phyloP scores from a whole-genome alignment of 495 filamentous ascomycete species.

The Hypoxylon trugodes region DNA sequence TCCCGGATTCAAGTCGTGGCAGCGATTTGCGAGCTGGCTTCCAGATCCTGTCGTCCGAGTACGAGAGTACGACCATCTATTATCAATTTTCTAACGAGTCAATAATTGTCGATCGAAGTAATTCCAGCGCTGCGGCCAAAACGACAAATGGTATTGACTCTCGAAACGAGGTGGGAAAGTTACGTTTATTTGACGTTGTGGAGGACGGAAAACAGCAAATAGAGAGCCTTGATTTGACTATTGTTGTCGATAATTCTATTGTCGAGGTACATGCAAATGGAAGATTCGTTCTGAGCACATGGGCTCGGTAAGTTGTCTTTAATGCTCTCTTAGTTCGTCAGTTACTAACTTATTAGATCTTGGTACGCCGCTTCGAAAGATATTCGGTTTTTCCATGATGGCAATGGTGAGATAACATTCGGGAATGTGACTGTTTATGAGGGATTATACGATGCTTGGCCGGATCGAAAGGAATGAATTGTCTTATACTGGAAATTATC shows the following conservation, averaged over 20 bases:
- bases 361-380: slow-evolving; percentile 35
- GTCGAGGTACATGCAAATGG: slow-evolving; percentile 55
- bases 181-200: slow-evolving; percentile 39
- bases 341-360: slow-evolving; percentile 27
- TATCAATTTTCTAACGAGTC: slow-evolving; percentile 38
- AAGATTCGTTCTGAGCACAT: slow-evolving; percentile 48
- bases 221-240: slow-evolving; percentile 45
- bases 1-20: slow-evolving; percentile 14
- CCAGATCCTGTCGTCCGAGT: slow-evolving; percentile 34
- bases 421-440: slow-evolving; percentile 34
- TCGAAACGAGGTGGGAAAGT: slow-evolving; percentile 32
- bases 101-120: slow-evolving; percentile 42
- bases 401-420: slow-evolving; percentile 25
- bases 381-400: slow-evolving; percentile 38
- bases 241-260: slow-evolving; percentile 53
- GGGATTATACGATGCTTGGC: slow-evolving; percentile 36
- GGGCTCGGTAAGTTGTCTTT: slow-evolving; percentile 29
- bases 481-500: too few relatives aligned
- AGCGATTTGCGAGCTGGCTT: slow-evolving; percentile 41
- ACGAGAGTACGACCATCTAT: slow-evolving; percentile 46
- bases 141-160: slow-evolving; percentile 39
- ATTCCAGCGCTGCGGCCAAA: slow-evolving; percentile 36
- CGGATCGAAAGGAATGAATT: slow-evolving; percentile 13
- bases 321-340: background rate
- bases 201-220: slow-evolving; percentile 14